phyloP scores from a whole-genome alignment of 106 monocot species.

The Dactylorhiza incarnata region DNA sequence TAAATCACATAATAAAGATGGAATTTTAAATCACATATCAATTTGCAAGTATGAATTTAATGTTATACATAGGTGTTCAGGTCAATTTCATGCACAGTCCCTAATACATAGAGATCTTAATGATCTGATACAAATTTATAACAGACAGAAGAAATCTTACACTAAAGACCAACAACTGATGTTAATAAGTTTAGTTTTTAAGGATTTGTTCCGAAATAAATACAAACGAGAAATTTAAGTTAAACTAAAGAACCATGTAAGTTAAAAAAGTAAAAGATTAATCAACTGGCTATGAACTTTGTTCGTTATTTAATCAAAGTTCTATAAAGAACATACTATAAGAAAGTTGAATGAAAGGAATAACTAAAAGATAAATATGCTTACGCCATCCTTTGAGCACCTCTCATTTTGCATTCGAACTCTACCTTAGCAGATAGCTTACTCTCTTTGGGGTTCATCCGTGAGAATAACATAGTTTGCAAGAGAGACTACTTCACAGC shows the following conservation, averaged over 20 bases:
- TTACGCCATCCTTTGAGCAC: slow-evolving; percentile 99
- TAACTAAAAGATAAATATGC: slow-evolving; percentile 16
- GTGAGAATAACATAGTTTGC: slow-evolving; percentile 94
- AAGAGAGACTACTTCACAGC: slow-evolving; percentile 55
- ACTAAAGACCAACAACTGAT: not conserved
- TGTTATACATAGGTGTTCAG: not conserved
- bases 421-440: slow-evolving; percentile 81
- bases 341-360: not conserved
- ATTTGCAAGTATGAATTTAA: too few relatives aligned
- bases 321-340: not conserved
- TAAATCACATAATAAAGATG: too few relatives aligned
- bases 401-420: slow-evolving; percentile 97
- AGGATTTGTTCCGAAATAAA: not conserved
- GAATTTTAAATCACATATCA: too few relatives aligned
- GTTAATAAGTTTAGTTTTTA: not conserved
- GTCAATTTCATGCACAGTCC: not conserved
- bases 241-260: not conserved
- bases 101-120: not conserved
- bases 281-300: not conserved
- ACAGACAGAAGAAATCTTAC: not conserved
- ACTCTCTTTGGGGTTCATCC: slow-evolving; percentile 55
- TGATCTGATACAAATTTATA: not conserved
- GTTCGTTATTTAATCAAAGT: not conserved
- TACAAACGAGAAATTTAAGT: not conserved
- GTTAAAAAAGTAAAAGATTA: not conserved